phyloP scores from a whole-genome alignment of 148 eudicot genomes.

The Selenicereus undatus region DNA sequence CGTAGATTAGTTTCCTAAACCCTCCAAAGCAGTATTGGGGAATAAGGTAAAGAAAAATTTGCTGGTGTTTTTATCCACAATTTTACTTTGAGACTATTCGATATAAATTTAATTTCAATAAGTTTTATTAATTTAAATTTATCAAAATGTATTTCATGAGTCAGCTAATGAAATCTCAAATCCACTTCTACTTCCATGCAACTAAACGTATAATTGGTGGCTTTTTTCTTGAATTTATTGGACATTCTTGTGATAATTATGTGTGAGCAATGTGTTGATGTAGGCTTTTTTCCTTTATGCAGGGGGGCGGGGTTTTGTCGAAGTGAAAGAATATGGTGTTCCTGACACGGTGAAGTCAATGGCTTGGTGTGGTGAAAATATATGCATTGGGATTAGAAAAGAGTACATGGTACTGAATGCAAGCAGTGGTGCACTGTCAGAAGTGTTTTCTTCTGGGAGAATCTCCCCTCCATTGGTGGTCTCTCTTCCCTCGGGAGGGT shows the following conservation, averaged over 20 bases:
- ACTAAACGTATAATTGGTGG: not conserved
- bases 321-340: constrained; percentile 91
- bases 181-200: not conserved
- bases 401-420: constrained; percentile 86
- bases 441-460: constrained; percentile 96
- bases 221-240: not conserved
- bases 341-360: constrained; percentile 90
- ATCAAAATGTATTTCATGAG: not conserved
- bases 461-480: constrained; percentile 87
- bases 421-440: constrained; percentile 68
- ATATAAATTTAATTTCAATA: no score
- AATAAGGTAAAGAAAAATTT: not conserved
- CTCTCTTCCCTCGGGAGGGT: constrained; percentile 88
- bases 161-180: not conserved
- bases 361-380: constrained; percentile 99
- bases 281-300: constrained; percentile 18
- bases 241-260: not conserved
- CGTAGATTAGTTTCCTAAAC: no score
- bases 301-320: constrained; percentile 97
- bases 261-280: not conserved
- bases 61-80: not conserved
- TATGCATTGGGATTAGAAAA: constrained; percentile 86
- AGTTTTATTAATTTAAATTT: not conserved
- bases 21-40: not conserved
- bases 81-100: no score